Percentiles rank a stretch among this genome's conserved stretches.
These are phyloP conservation scores for Aureobasidium leucospermi DNA, from an alignment of 2,329 filamentous ascomycete species.

Conservation along the genomic window DNA sequence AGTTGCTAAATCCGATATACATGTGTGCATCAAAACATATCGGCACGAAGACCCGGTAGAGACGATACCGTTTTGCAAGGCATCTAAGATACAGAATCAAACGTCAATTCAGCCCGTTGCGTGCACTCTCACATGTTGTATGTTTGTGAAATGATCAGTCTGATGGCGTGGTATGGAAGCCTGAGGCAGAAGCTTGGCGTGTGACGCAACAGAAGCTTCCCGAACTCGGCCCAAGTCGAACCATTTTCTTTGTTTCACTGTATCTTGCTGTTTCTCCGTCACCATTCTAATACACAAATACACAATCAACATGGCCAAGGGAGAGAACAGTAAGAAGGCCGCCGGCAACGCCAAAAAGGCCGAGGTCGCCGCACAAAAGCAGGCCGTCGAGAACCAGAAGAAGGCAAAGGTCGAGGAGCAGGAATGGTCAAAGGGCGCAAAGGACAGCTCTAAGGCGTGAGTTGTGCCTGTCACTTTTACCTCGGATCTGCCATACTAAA, in stretches of 20 bases:
- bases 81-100: too few relatives aligned
- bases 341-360: constrained; percentile 89
- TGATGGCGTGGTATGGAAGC: background rate
- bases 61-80: too few relatives aligned
- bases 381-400: constrained; percentile 61
- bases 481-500: background rate
- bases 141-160: background rate
- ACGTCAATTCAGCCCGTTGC: too few relatives aligned
- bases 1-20: too few relatives aligned
- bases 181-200: background rate
- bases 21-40: too few relatives aligned
- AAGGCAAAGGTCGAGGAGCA: constrained; percentile 60
- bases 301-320: constrained; percentile 59
- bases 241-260: background rate
- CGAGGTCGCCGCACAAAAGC: constrained; percentile 74
- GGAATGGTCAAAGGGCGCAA: constrained; percentile 80
- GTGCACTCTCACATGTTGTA: background rate
- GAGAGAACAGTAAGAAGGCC: constrained; percentile 83
- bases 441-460: constrained; percentile 81
- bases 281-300: background rate
- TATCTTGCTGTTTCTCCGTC: background rate
- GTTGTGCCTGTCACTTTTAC: constrained; percentile 26
- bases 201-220: constrained; percentile 9
- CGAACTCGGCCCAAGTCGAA: background rate
- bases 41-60: too few relatives aligned